A percentile compares a stretch with the other conserved stretches of the same genome.
Conservation (phyloP, 148 eudicot genomes). For the Beta vulgaris region DNA sequence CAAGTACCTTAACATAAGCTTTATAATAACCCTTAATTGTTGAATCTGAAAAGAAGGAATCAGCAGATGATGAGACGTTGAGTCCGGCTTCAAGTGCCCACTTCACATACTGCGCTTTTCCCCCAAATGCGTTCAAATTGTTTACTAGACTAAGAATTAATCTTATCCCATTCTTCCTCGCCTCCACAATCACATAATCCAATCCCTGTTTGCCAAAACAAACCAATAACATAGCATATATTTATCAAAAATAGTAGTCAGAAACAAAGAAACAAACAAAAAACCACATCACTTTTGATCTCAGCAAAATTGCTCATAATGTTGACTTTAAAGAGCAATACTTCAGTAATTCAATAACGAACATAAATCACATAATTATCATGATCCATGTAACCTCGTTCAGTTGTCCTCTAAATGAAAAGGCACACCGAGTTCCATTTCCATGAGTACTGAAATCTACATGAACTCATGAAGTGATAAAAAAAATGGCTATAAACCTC, state of each 20-base stretch:
- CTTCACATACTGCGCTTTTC: slow-evolving; percentile 52
- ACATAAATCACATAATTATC: no score
- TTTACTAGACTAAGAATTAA: slow-evolving; percentile 57
- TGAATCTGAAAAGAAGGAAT: slow-evolving; percentile 47
- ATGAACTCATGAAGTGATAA: no score
- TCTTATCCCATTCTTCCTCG: slow-evolving; percentile 45
- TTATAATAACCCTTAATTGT: slow-evolving; percentile 42
- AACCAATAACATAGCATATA: background rate
- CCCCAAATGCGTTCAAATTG: slow-evolving; percentile 59
- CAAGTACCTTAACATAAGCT: slow-evolving; percentile 44
- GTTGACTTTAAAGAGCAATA: no score
- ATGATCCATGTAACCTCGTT: no score
- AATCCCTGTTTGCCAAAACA: slow-evolving; percentile 37
- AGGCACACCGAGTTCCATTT: no score
- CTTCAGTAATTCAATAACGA: no score
- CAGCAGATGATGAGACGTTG: slow-evolving; percentile 39
- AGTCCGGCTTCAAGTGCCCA: slow-evolving; percentile 53
- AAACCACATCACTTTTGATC: no score
- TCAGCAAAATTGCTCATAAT: no score
- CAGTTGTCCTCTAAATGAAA: no score
- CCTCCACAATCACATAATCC: slow-evolving; percentile 58
- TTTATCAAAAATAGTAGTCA: background rate
- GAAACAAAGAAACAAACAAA: background rate
- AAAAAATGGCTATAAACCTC: no score
- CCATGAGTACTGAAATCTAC: no score